Conservation (phyloP, 2,329 filamentous ascomycete species). For the Cercospora janseana region DNA sequence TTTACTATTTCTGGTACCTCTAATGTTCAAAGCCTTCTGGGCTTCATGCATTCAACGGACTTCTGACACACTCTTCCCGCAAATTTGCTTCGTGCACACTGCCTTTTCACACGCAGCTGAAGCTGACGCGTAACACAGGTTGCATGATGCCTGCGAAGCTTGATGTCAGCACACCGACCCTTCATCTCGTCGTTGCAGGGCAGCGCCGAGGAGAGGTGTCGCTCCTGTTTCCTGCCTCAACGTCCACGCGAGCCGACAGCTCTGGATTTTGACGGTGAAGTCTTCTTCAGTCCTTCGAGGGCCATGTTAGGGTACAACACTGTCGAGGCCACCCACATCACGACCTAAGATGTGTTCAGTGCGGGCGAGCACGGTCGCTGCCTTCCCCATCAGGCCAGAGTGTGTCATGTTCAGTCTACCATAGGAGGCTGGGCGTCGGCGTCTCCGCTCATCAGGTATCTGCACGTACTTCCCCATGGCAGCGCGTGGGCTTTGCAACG, state of each 20-base stretch:
- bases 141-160: background rate
- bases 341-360: too few relatives aligned
- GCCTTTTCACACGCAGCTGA: background rate
- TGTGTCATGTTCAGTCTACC: too few relatives aligned
- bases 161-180: background rate
- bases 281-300: too few relatives aligned
- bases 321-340: too few relatives aligned
- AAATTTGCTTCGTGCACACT: background rate
- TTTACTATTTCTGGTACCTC: constrained; percentile 88
- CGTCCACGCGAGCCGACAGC: too few relatives aligned
- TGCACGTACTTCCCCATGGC: too few relatives aligned
- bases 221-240: background rate
- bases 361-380: too few relatives aligned
- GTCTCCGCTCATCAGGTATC: background rate
- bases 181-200: constrained; percentile 13
- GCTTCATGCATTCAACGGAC: constrained; percentile 79
- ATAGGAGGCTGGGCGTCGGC: too few relatives aligned
- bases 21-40: constrained; percentile 71
- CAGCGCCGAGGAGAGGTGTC: constrained; percentile 10
- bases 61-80: constrained; percentile 59
- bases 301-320: too few relatives aligned
- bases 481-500: too few relatives aligned
- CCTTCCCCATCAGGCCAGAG: too few relatives aligned
- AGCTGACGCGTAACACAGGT: constrained; percentile 3
- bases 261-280: background rate